These are phyloP conservation scores for Nannochloropsis granulata DNA, from an alignment of 108 stramenopile genomes.

Conservation along the genomic window DNA sequence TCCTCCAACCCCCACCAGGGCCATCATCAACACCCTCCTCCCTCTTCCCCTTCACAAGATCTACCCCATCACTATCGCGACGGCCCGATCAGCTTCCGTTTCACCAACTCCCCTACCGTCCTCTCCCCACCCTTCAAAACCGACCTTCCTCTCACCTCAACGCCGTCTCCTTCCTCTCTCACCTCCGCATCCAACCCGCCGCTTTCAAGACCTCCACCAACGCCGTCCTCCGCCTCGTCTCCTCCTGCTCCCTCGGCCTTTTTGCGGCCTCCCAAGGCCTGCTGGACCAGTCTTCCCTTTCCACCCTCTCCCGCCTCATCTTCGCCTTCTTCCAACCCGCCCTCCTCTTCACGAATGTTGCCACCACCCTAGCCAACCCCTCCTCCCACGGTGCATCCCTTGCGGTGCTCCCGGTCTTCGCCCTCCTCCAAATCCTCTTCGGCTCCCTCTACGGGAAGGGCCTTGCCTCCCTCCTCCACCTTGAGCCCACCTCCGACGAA, in stretches of 20 bases:
- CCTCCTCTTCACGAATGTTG: slow-evolving; percentile 36
- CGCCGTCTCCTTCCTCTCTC: background rate
- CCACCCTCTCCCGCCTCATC: slow-evolving; percentile 29
- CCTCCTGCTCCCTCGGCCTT: slow-evolving; percentile 17
- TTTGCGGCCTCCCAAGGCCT: background rate
- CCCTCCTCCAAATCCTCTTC: slow-evolving; percentile 19
- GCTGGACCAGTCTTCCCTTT: slow-evolving; percentile 20
- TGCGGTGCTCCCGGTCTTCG: slow-evolving; percentile 24
- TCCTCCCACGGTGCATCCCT: background rate
- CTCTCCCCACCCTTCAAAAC: no score
- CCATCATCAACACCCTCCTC: no score
- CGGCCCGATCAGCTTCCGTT: no score
- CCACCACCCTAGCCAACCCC: slow-evolving; percentile 18
- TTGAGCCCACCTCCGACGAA: slow-evolving; percentile 5
- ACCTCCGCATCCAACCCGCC: background rate
- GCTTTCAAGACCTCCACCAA: background rate
- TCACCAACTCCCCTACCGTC: no score
- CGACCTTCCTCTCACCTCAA: no score
- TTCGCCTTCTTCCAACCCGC: slow-evolving; percentile 37
- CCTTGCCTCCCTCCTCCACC: slow-evolving; percentile 3
- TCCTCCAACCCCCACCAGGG: no score
- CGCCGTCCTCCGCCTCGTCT: slow-evolving; percentile 25
- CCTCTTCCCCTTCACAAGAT: no score
- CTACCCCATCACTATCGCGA: no score
- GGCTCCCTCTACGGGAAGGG: slow-evolving; percentile 24